Conservation (phyloP, 1,284 basidiomycete species). For the Pholiota adiposa region DNA sequence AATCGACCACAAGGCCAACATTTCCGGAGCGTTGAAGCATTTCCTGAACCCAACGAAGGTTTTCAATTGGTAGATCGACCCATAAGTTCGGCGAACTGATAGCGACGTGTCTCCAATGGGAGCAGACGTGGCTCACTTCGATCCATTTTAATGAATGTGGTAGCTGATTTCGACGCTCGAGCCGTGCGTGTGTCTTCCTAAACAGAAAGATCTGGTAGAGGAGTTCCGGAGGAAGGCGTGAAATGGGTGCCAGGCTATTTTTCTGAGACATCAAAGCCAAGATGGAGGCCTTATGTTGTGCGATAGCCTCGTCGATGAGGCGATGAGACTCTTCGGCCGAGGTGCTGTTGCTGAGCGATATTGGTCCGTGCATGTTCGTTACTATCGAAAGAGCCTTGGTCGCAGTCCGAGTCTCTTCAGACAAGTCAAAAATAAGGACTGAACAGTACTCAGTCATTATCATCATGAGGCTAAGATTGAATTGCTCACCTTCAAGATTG, state of each 20-base stretch:
- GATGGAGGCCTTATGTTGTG: background rate
- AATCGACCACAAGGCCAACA: conserved; percentile 26
- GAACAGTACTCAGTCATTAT: no score
- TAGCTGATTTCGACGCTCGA: background rate
- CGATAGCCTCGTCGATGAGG: background rate
- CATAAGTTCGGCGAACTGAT: conserved; percentile 10
- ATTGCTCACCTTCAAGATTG: no score
- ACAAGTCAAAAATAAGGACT: background rate
- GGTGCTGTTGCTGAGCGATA: background rate
- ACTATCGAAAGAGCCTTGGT: background rate
- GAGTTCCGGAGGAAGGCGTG: background rate
- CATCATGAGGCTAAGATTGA: no score
- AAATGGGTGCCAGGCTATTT: background rate
- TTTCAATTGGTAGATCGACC: conserved; percentile 1
- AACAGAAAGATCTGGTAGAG: background rate
- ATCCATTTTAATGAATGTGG: conserved; percentile 4
- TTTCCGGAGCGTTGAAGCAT: conserved; percentile 16
- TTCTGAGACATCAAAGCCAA: background rate
- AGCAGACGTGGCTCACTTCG: conserved; percentile 13
- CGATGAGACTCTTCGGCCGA: background rate
- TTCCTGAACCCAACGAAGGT: no score
- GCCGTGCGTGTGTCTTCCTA: background rate
- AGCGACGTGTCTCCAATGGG: no score
- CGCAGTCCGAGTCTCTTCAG: background rate
- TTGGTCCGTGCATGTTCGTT: background rate